Percentiles rank a stretch among this genome's conserved stretches.
phyloP scores from a whole-genome alignment of 495 filamentous ascomycete species.

The Evansstolkia leycettana region DNA sequence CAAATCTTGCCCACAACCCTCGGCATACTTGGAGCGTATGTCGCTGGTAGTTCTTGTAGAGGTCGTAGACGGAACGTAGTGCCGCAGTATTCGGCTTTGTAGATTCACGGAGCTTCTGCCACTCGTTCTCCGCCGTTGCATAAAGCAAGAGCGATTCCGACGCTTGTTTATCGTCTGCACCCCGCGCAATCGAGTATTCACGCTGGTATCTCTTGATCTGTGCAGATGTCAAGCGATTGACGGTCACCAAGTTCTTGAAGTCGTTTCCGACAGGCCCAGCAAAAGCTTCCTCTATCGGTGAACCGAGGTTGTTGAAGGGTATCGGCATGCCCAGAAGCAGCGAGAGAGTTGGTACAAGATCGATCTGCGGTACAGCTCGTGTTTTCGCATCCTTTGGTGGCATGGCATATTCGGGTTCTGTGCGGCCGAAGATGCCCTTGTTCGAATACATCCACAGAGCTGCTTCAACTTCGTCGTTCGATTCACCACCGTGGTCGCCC shows the following conservation, averaged over 20 bases:
- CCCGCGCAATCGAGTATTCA: slow-evolving; percentile 47
- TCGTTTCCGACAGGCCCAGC: slow-evolving; percentile 51
- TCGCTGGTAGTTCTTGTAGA: slow-evolving; percentile 61
- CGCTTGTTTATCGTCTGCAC: slow-evolving; percentile 45
- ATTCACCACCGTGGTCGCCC: slow-evolving; percentile 94
- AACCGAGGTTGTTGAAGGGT: slow-evolving; percentile 94
- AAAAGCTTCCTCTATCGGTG: slow-evolving; percentile 91
- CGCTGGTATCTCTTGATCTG: slow-evolving; percentile 84
- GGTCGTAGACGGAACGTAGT: slow-evolving; percentile 35
- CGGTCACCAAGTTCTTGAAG: slow-evolving; percentile 61
- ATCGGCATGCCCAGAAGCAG: slow-evolving; percentile 83
- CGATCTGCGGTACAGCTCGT: slow-evolving; percentile 84
- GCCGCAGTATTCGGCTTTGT: slow-evolving; percentile 22
- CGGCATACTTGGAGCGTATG: slow-evolving; percentile 74
- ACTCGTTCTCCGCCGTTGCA: slow-evolving; percentile 36
- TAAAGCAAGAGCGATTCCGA: slow-evolving; percentile 48
- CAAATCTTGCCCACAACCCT: slow-evolving; percentile 80
- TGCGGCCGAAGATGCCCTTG: slow-evolving; percentile 67
- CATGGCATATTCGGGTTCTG: slow-evolving; percentile 39
- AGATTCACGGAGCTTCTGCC: slow-evolving; percentile 27
- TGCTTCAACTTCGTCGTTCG: slow-evolving; percentile 85
- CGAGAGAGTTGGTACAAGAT: slow-evolving; percentile 84
- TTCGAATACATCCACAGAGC: slow-evolving; percentile 98
- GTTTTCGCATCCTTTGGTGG: slow-evolving; percentile 67
- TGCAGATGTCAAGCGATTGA: slow-evolving; percentile 64